phyloP scores from a whole-genome alignment of 768 basidiomycete genomes.

The Neoboletus brunneissimus region DNA sequence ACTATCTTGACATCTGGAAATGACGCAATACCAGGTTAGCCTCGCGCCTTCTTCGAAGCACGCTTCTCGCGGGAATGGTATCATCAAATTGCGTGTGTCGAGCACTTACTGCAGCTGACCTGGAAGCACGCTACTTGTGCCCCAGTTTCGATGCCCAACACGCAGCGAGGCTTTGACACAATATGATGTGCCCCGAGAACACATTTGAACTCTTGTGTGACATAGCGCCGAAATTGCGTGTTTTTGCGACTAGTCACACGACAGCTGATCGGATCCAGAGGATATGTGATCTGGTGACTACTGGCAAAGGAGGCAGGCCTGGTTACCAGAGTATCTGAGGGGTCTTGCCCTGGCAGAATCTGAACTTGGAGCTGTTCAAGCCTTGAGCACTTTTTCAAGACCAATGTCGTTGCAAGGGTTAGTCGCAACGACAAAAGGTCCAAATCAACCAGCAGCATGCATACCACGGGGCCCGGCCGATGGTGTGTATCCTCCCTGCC shows the following conservation, averaged over 20 bases:
- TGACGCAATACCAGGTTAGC: background rate
- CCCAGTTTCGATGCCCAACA: background rate
- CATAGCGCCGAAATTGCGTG: constrained; percentile 1
- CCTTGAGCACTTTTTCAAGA: background rate
- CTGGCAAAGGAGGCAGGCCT: background rate
- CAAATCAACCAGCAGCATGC: too few species aligned
- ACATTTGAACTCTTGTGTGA: background rate
- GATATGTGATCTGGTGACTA: background rate
- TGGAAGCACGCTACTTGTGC: background rate
- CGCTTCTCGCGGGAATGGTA: background rate
- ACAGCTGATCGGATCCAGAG: background rate
- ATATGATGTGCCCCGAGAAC: background rate
- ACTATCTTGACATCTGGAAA: background rate
- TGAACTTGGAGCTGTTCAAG: background rate
- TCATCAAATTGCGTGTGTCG: background rate
- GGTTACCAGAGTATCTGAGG: background rate
- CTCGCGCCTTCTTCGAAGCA: background rate
- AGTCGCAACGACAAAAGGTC: too few species aligned
- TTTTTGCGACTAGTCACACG: background rate
- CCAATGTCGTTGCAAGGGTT: background rate
- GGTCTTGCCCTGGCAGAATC: background rate
- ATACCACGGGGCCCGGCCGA: too few species aligned
- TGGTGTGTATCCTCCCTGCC: background rate
- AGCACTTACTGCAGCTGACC: background rate
- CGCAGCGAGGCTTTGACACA: background rate